A percentile compares a stretch with the other conserved stretches of the same genome.
Evolutionary conservation across 768 basidiomycete species (phyloP).

Genomic region (Suillus subalutaceus): DNA sequence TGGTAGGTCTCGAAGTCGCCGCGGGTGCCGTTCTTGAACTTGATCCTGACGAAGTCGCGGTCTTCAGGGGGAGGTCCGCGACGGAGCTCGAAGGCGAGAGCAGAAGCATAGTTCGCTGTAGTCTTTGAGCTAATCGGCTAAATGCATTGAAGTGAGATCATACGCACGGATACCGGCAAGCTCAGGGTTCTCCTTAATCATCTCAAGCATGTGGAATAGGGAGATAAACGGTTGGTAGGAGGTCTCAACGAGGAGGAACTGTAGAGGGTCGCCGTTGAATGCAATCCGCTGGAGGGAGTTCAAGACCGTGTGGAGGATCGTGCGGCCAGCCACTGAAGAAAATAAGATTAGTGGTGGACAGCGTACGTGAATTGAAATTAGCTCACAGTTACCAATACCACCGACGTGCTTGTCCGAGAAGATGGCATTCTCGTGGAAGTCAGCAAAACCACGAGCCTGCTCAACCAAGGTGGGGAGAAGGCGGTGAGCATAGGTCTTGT

Average conservation of each 20-base stretch:
- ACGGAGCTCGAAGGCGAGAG: conserved; percentile 78
- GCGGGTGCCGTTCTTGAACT: conserved; percentile 80
- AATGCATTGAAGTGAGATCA: neutral
- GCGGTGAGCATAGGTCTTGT: conserved; percentile 77
- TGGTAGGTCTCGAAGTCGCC: conserved; percentile 66
- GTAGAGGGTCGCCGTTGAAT: conserved; percentile 77
- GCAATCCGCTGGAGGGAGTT: conserved; percentile 74
- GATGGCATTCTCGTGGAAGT: conserved; percentile 79
- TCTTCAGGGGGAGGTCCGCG: conserved; percentile 73
- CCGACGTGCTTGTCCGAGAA: conserved; percentile 65
- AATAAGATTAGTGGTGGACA: neutral
- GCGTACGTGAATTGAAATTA: conserved; percentile 1
- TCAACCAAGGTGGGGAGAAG: conserved; percentile 77
- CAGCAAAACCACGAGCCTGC: conserved; percentile 72
- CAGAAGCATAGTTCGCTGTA: conserved; percentile 72
- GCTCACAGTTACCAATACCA: conserved; percentile 80
- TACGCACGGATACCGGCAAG: conserved; percentile 66
- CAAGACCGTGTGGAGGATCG: conserved; percentile 73
- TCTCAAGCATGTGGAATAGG: conserved; percentile 77
- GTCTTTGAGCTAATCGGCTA: conserved; percentile 16
- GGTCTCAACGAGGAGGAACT: conserved; percentile 75
- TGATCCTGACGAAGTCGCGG: conserved; percentile 82
- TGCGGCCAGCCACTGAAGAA: conserved; percentile 75
- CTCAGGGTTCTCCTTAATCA: conserved; percentile 58
- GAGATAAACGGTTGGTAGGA: conserved; percentile 93